Base-by-base conservation (phyloP, 306 rosid genomes). In the Trichosanthes cucumerina region DNA sequence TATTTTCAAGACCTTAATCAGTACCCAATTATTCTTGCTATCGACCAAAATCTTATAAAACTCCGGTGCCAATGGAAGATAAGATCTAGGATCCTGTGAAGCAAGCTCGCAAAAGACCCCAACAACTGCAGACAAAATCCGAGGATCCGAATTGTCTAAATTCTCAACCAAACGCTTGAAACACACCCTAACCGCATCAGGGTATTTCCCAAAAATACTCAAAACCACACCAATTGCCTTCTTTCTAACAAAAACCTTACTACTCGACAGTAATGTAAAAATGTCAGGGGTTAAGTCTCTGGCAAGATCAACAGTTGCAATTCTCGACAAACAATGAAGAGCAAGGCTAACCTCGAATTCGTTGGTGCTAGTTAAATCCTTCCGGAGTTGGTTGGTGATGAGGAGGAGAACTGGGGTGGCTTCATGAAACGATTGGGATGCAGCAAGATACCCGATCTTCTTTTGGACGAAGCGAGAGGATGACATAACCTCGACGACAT, bases 401-500 rank as follows among this genome's bases (percentile, higher is more conserved):
- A 95, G 96, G 24, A 95, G 96, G 23, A 95, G 87, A 6, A 95
- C 97, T 0, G 97, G 81, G 5, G 98, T 95, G 56, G 74, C 59
- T 21, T 89, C 96, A 24, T 79, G 9, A 82, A 92, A 92, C n/a
- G 98, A 95, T 64, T 80, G 89, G 1, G 93, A 81, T 0, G 97
- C 98, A 9, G 97, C 88, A n/a, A 75, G 84, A 85, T 95, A 95
- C 7, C 97, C 98, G 66, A 91, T 84, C 80, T 80, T 85, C 88
- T 95, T 95, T 82, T 92, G 93, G 19, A 83, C 74, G 80, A 92
- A 91, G n/a, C 89, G 86, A 0, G 93, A 75, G 50, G 96, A 88
- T 7, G 98, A 95, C 90, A 95, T 90, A 68, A 95, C 92, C 88
- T 95, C 98, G 5, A 95, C 97, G 76, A 91, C 97, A 79, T 92